Conservation (phyloP, 176 grass and related monocot species). For the Sorghum bicolor region Sorghum_bicolor_NCBIv3 NC_012878.2:49663001-49663500, state of each 20-base stretch:
- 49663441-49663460: slow-evolving; percentile 83
- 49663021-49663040: background rate
- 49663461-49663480: slow-evolving; percentile 87
- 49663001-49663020: background rate
- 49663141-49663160: slow-evolving; percentile 3
- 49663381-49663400: slow-evolving; percentile 11
- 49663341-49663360: background rate
- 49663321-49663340: slow-evolving; percentile 16
- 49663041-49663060: slow-evolving; percentile 15
- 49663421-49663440: slow-evolving; percentile 89
- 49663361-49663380: background rate
- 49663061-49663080: background rate
- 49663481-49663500: slow-evolving; percentile 88
- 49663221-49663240: slow-evolving; percentile 83
- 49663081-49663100: slow-evolving; percentile 19
- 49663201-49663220: slow-evolving; percentile 71
- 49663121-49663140: slow-evolving; percentile 3
- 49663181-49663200: slow-evolving; percentile 92
- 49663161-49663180: slow-evolving; percentile 11
- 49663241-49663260: slow-evolving; percentile 90
- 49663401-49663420: slow-evolving; percentile 79
- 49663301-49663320: background rate
- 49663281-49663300: slow-evolving; percentile 83
- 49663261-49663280: slow-evolving; percentile 83
- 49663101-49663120: slow-evolving; percentile 6